Conservation (phyloP, 768 basidiomycete genomes). For the Strobilomyces dryophilus region DNA sequence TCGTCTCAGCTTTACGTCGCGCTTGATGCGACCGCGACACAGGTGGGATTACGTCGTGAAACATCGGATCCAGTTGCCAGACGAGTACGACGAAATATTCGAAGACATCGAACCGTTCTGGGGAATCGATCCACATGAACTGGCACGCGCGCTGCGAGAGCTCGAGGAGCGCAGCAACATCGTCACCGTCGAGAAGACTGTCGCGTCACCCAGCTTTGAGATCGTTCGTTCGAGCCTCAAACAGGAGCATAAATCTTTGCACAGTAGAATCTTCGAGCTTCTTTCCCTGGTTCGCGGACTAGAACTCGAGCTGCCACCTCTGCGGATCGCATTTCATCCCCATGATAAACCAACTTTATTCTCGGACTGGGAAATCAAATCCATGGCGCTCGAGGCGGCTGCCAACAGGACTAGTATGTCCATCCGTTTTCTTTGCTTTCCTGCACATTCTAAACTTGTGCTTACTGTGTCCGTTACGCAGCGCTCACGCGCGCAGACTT, state of each 20-base stretch:
- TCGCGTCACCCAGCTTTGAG: not conserved
- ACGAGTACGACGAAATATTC: no score
- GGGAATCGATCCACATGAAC: no score
- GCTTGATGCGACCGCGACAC: no score
- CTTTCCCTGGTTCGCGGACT: conserved; percentile 27
- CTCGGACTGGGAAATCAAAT: conserved; percentile 21
- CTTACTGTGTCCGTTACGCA: not conserved
- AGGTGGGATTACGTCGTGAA: no score
- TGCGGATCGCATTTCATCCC: conserved; percentile 30
- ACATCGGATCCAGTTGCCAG: no score
- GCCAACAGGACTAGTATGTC: conserved; percentile 26
- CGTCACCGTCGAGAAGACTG: no score
- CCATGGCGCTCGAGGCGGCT: conserved; percentile 26
- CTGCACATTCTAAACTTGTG: not conserved
- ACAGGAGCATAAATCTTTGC: conserved; percentile 1
- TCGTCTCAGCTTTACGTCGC: no score
- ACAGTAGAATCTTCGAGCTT: conserved; percentile 3
- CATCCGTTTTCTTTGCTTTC: not conserved
- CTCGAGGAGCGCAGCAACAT: no score
- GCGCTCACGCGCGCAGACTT: conserved; percentile 29
- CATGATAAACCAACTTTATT: conserved; percentile 31
- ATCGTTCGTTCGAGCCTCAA: conserved; percentile 16
- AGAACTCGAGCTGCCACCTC: conserved; percentile 27
- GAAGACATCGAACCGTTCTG: no score
- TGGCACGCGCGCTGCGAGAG: no score